phyloP scores from a whole-genome alignment of 176 grass and related monocot species.

The Cymbopogon citratus region DNA sequence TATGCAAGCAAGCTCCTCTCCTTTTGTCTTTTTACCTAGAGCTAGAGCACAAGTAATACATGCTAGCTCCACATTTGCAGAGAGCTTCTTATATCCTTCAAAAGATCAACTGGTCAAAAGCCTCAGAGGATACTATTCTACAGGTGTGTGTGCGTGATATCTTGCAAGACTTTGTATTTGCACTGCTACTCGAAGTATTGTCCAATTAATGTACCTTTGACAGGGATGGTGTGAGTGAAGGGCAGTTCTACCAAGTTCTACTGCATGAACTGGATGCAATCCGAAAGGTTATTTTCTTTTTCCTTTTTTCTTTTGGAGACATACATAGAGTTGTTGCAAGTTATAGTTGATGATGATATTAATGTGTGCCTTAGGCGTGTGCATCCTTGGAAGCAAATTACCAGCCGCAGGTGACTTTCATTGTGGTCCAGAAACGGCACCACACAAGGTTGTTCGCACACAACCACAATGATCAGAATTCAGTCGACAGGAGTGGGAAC shows the following conservation, averaged over 20 bases:
- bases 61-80: slow-evolving; percentile 34
- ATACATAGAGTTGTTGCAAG: not conserved
- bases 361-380: slow-evolving; percentile 54
- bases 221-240: slow-evolving; percentile 92
- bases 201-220: not conserved
- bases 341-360: not conserved
- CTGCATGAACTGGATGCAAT: slow-evolving; percentile 82
- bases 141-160: slow-evolving; percentile 37
- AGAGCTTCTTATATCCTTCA: slow-evolving; percentile 89
- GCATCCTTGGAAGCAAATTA: slow-evolving; percentile 80
- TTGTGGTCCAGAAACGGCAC: slow-evolving; percentile 92
- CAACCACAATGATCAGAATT: slow-evolving; percentile 59
- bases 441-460: slow-evolving; percentile 85
- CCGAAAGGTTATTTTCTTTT: slow-evolving; percentile 43
- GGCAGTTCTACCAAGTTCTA: slow-evolving; percentile 91
- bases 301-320: not conserved
- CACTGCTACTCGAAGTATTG: not conserved
- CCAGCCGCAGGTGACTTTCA: slow-evolving; percentile 68
- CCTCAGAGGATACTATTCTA: slow-evolving; percentile 81
- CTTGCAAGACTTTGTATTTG: not conserved
- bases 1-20: not conserved
- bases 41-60: not conserved
- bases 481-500: slow-evolving; percentile 74
- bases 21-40: not conserved
- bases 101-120: slow-evolving; percentile 64